Conservation (phyloP, 257 asterid species). For the Solanum ossicruentum region DNA sequence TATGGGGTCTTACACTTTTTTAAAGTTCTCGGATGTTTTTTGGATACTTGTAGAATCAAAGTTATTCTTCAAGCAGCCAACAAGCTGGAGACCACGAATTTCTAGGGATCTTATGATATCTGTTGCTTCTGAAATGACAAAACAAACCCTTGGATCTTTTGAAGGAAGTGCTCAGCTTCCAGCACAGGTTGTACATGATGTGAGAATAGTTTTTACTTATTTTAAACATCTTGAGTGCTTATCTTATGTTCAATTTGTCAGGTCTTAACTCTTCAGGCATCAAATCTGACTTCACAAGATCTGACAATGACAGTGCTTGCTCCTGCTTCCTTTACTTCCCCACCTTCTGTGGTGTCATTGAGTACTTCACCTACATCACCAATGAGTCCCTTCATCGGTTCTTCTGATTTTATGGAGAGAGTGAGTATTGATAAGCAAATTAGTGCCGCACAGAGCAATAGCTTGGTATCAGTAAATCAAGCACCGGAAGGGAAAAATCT, state of each 20-base stretch:
- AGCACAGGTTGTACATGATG: conserved; percentile 54
- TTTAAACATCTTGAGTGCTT: conserved; percentile 3
- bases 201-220: conserved; percentile 1
- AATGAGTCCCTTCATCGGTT: conserved; percentile 29
- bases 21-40: not conserved
- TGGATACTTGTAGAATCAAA: conserved; percentile 61
- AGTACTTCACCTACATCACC: conserved; percentile 58
- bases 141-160: conserved; percentile 57
- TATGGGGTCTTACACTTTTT: not conserved
- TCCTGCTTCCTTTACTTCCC: conserved; percentile 90
- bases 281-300: conserved; percentile 79
- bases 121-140: conserved; percentile 89
- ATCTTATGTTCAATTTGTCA: conserved; percentile 31
- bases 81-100: conserved; percentile 85
- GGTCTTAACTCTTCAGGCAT: conserved; percentile 95
- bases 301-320: conserved; percentile 92
- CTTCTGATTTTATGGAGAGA: conserved; percentile 31
- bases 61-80: conserved; percentile 81
- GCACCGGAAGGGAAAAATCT: conserved; percentile 28
- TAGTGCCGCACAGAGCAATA: conserved; percentile 14
- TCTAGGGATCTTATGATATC: conserved; percentile 91
- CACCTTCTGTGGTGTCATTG: conserved; percentile 80
- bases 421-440: conserved; percentile 24
- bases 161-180: conserved; percentile 64
- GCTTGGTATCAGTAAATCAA: conserved; percentile 19